These are phyloP conservation scores for Pichia thaimueangensis DNA, from an alignment of 805 yeast genomes.

Conservation along the genomic window DNA sequence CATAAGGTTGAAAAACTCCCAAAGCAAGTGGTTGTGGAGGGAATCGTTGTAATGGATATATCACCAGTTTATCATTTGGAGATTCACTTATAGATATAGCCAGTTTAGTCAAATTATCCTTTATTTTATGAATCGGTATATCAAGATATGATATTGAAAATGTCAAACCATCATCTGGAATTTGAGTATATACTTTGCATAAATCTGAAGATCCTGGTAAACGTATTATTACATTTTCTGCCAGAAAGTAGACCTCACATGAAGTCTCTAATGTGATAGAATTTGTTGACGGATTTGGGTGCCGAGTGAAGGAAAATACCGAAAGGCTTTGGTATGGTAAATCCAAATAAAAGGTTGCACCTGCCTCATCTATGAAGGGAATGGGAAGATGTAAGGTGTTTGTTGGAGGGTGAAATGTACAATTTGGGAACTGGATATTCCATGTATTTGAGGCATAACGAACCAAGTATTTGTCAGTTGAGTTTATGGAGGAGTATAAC, in stretches of 20 bases:
- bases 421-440: constrained; percentile 13
- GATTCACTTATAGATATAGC: neutral
- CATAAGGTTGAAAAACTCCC: constrained; percentile 19
- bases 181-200: neutral
- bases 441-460: constrained; percentile 22
- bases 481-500: constrained; percentile 11
- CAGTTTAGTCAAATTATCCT: constrained; percentile 14
- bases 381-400: constrained; percentile 8
- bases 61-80: neutral
- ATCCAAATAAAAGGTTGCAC: neutral
- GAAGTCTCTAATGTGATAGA: constrained; percentile 12
- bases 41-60: constrained; percentile 18
- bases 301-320: neutral
- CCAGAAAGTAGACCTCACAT: constrained; percentile 23
- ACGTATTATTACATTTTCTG: constrained; percentile 18
- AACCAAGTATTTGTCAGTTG: constrained; percentile 15
- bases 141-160: constrained; percentile 21
- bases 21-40: constrained; percentile 14
- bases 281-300: neutral
- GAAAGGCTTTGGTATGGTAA: constrained; percentile 9
- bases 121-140: constrained; percentile 17
- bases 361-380: neutral
- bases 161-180: constrained; percentile 9
- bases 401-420: constrained; percentile 6
- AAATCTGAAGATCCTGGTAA: constrained; percentile 11